Evolutionary conservation across 2,329 filamentous ascomycete species (phyloP), one percentile per base, ranked within the genome.

Genomic region (Fusarium bactridioides): DNA sequence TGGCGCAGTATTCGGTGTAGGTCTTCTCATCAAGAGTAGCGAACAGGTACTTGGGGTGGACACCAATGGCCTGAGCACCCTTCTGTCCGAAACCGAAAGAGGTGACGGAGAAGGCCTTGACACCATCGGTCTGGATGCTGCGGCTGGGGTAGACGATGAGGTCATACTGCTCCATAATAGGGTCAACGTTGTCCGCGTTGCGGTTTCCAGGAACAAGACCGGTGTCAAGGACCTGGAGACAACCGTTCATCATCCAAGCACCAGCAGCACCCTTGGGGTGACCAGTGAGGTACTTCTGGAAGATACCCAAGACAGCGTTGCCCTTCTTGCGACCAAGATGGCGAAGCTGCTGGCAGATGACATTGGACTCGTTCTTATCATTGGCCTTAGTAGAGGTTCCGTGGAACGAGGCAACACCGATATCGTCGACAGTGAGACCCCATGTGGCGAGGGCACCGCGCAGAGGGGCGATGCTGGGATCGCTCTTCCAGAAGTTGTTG

Each of bases 211-310:
- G 96, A 29, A 99, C 95, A 55, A 99, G 87, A 79, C 96, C 96
- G 57, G 89, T 92, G 87, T 98, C 97, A 78, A 99, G 90, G 50
- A 98, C 94, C 83, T 99, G 96, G 81, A 99, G 86, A 82, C 94
- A 96, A 74, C 96, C 96, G 87, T 99, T 99, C 89, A 99, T 91
- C 96, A 99, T 99, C 95, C 96, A 99, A 54, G 95, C 96, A 87
- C 96, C 96, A 68, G 96, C 96, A 78, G 96, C 95, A 91, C 96
- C 96, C 91, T 99, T 99, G 79, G 96, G 96, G 82, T 99, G 96
- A 83, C 96, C 96, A 61, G 97, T 99, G 70, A 99, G 91, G 83
- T 97, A 98, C 85, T 99, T 99, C 85, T 99, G 96, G 93, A 98
- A 99, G 82, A 99, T 95, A 86, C 95, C 96, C 74, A 98, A 85